Base-by-base conservation (phyloP, 305 asterid species). In the Fraxinus sp. region DNA sequence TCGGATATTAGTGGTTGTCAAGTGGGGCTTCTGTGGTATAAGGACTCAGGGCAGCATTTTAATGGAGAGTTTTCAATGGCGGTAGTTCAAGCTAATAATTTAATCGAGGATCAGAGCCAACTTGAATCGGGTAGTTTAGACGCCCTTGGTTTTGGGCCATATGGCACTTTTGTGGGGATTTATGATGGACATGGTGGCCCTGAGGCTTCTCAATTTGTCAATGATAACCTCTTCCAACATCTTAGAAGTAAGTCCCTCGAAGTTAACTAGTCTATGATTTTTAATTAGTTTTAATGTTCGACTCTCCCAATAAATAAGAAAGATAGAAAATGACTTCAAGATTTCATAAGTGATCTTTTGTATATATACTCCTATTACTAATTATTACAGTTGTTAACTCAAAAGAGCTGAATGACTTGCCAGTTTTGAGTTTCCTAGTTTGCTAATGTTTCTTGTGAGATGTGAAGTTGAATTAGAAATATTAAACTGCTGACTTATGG, bases 161-260 rank as follows among this genome's bases (percentile, higher is more conserved):
- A 84, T 84, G 92, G 92, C 75, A 88, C 92, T 76, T 90, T 90
- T 57, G 80, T 90, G 13, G 92, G 92, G 80, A 66, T 90, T 84
- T 90, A 90, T 80, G 92, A 90, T 85, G 92, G 92, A 26, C 92
- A 89, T 28, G 91, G 92, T 11, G 92, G 91, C 18, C 92, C 92
- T 16, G 91, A 90, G 88, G 88, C 92, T 2, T 86, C 92, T 55
- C 80, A 86, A 66, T 90, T 84, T 78, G 87, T 90, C 85, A 90
- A 90, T 68, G 85, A 88, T 3, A 83, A 88, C 81, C 87, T 90
- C 80, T 90, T 88, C 80, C 88, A 85, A 82, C 86, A 90, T 83
- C 90, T 90, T 84, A 88, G 87, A 83, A 85, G 92, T 90, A 85
- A 85, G 92, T 82, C 59, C 35, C 52, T 66, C 14, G 77, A 33